Conservation (phyloP, 1,139 yeast genomes). For the Magnusiomyces tetraspermus region DNA sequence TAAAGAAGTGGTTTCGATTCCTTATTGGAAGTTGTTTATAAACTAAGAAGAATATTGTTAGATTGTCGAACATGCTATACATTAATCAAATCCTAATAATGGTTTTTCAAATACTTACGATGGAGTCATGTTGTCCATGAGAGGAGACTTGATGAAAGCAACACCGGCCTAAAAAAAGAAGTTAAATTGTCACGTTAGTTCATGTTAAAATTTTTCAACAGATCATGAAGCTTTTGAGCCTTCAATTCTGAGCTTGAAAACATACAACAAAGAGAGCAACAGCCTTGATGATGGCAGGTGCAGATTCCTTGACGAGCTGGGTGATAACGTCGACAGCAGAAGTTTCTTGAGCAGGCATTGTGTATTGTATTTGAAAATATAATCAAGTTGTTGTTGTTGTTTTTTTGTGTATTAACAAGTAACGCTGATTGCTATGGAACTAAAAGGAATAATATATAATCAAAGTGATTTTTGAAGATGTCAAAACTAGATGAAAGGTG, state of each 20-base stretch:
- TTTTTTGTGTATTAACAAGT: no score
- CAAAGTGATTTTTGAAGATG: neutral
- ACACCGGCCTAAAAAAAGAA: constrained; percentile 27
- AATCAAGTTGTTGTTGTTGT: no score
- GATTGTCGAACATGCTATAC: no score
- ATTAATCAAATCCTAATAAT: no score
- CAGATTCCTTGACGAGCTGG: constrained; percentile 11
- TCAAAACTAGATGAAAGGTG: neutral
- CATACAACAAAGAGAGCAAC: constrained; percentile 12
- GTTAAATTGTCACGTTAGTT: no score
- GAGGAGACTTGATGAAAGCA: constrained; percentile 32
- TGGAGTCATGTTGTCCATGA: constrained; percentile 35
- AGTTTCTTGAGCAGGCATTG: constrained; percentile 14
- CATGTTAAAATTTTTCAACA: neutral
- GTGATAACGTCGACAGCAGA: constrained; percentile 12
- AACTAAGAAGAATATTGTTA: no score
- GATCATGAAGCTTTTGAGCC: neutral
- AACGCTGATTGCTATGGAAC: neutral
- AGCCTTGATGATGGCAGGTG: constrained; percentile 13
- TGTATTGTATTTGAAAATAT: no score
- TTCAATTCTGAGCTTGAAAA: neutral
- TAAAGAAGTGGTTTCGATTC: no score
- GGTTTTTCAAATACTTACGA: constrained; percentile 32
- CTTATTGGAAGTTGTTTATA: no score
- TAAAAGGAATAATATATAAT: neutral